Percentiles rank a stretch among this genome's conserved stretches.
These are phyloP conservation scores for Trebouxia sp. DNA, from an alignment of 139 green algal species.

Conservation along the genomic window DNA sequence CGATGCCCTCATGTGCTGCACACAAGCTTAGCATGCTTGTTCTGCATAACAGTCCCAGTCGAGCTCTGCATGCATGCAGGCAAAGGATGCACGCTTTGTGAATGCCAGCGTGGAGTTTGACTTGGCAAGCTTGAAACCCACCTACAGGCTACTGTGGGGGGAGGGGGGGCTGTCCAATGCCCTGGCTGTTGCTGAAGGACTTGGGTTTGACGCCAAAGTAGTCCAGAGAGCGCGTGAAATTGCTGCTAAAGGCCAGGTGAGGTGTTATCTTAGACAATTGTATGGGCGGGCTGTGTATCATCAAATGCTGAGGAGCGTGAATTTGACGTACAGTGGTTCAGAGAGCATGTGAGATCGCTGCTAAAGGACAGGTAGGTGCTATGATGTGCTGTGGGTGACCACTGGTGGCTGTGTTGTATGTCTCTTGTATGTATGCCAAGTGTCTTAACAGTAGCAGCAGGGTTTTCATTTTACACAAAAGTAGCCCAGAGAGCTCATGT, in stretches of 20 bases:
- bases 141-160: constrained; percentile 67
- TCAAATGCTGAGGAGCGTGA: neutral
- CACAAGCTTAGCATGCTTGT: neutral
- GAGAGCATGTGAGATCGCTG: neutral
- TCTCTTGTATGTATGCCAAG: too few species aligned
- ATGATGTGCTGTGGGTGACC: neutral
- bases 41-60: neutral
- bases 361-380: neutral
- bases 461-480: too few species aligned
- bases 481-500: too few species aligned
- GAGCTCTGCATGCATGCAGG: constrained; percentile 3
- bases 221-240: constrained; percentile 50
- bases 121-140: constrained; percentile 56
- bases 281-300: neutral
- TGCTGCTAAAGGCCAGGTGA: neutral
- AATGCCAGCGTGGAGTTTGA: constrained; percentile 74
- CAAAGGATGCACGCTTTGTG: constrained; percentile 37
- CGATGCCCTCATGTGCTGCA: neutral
- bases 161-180: constrained; percentile 54
- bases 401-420: neutral
- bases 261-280: neutral
- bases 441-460: too few species aligned
- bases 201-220: constrained; percentile 57
- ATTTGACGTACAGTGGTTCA: neutral
- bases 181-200: constrained; percentile 54